Evolutionary conservation across 1,284 basidiomycete species (phyloP), one percentile per base, ranked within the genome.

Genomic region (Retiboletus fuscus): DNA sequence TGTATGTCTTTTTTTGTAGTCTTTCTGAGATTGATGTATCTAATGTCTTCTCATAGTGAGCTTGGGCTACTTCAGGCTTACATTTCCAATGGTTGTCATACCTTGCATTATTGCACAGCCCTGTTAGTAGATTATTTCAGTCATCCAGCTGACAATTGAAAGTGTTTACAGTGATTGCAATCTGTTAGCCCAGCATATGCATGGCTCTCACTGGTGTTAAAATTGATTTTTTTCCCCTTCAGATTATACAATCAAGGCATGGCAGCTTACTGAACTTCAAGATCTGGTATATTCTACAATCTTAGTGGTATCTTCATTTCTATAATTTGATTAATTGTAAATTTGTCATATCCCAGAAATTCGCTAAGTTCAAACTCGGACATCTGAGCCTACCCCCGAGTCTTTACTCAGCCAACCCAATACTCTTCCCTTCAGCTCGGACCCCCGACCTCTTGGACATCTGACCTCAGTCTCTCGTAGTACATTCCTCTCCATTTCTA

Each of bases 31-130:
- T 18, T 28, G 12, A 13, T 34, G 16, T 26, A 20, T 26, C n/a
- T 44, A 53, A 30, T 44, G 8, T 46, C 43, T 13, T 26, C 26
- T 51, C 15, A 16, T 26, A 64, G 62, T 64, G 30, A 64, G 62
- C 34, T 49, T 22, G 12, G 62, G 46, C 8, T 64, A 51, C 30
- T 51, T 47, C 28, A 64, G n/a, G 18, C 10, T 26, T 10, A 16
- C 26, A 34, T n/a, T 64, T 49, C 46, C 24, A 34, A 26, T 49
- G 16, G 34, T 12, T 34, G 18, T 64, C 10, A 34, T 39, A 11
- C 62, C 47, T 39, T 39, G n/a, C 18, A 64, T 49, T 51, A 22
- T 64, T n/a, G 30, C 46, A n/a, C 62, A 64, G 13, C 47, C 62
- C 24, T 39, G 62, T 64, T 7, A 64, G 62, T 64, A 22, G 3